These are phyloP conservation scores for Parathielavia hyrcaniae DNA, from an alignment of 495 filamentous ascomycete species.

Conservation along the genomic window DNA sequence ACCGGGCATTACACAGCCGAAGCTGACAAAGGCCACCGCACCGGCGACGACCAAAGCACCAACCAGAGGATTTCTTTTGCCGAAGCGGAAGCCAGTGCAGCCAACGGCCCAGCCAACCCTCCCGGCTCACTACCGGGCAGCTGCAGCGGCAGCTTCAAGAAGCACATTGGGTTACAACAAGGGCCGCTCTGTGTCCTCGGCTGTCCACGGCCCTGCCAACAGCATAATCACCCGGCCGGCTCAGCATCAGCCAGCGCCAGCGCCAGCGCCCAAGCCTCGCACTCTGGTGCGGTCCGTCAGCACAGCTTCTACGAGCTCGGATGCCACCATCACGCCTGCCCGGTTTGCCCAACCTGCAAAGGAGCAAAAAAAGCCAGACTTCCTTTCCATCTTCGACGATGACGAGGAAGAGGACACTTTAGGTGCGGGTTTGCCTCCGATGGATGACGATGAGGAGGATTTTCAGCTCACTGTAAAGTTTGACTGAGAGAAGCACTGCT, in stretches of 20 bases:
- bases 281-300: conserved; percentile 32
- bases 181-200: conserved; percentile 57
- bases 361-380: conserved; percentile 35
- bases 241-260: conserved; percentile 11
- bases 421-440: conserved; percentile 14
- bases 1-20: conserved; percentile 29
- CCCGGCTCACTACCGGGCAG: conserved; percentile 47
- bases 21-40: conserved; percentile 22
- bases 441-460: conserved; percentile 33
- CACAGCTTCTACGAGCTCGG: conserved; percentile 40
- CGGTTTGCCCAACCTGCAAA: conserved; percentile 32
- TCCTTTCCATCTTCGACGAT: conserved; percentile 42
- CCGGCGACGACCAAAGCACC: conserved; percentile 33
- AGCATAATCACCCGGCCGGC: conserved; percentile 2
- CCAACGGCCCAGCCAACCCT: conserved; percentile 36
- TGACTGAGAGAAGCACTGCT: conserved; percentile 10
- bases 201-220: conserved; percentile 28
- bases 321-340: conserved; percentile 48
- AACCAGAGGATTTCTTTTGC: conserved; percentile 29
- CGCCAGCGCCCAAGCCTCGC: conserved; percentile 17
- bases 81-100: conserved; percentile 40
- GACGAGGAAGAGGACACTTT: conserved; percentile 34
- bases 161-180: conserved; percentile 77
- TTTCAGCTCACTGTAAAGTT: conserved; percentile 41
- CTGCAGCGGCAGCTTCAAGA: conserved; percentile 58